Evolutionary conservation across 2,329 filamentous ascomycete genomes (phyloP).

Genomic region (Aspergillus persii): DNA sequence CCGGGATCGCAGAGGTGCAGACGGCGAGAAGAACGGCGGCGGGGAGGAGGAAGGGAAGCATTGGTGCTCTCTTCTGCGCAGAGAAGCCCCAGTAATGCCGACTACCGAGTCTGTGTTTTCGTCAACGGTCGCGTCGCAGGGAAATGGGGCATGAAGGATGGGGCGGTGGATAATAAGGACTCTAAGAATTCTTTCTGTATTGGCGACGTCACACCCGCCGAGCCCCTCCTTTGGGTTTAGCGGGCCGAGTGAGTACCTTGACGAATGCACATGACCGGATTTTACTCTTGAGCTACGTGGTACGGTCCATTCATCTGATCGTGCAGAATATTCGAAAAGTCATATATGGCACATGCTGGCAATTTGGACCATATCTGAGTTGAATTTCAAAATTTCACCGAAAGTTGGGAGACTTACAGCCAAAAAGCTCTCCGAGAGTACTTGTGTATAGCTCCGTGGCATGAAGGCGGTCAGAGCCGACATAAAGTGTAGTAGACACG

Average conservation of each 20-base stretch:
- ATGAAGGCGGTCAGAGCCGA: too few relatives aligned
- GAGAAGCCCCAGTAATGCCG: not conserved
- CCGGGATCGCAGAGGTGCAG: conserved; percentile 17
- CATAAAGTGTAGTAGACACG: too few relatives aligned
- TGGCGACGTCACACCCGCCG: not conserved
- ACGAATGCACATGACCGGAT: not conserved
- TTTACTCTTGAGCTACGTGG: too few relatives aligned
- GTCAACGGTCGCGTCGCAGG: not conserved
- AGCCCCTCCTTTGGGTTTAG: not conserved
- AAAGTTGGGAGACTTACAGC: too few relatives aligned
- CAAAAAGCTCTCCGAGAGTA: too few relatives aligned
- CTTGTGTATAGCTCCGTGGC: too few relatives aligned
- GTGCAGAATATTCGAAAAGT: too few relatives aligned
- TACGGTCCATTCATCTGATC: too few relatives aligned
- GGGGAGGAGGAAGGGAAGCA: conserved; percentile 17
- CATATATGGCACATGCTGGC: too few relatives aligned
- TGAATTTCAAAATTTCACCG: too few relatives aligned
- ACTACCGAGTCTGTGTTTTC: not conserved
- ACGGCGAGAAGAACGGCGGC: conserved; percentile 12
- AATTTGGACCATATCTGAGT: too few relatives aligned
- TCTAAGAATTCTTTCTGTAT: not conserved
- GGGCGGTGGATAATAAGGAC: not conserved
- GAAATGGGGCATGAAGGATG: not conserved
- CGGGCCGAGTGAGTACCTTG: not conserved
- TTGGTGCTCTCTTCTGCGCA: conserved; percentile 11